These are phyloP conservation scores for Sequoiadendron giganteum DNA, from an alignment of 75 land plant genomes.

Conservation along the genomic window DNA sequence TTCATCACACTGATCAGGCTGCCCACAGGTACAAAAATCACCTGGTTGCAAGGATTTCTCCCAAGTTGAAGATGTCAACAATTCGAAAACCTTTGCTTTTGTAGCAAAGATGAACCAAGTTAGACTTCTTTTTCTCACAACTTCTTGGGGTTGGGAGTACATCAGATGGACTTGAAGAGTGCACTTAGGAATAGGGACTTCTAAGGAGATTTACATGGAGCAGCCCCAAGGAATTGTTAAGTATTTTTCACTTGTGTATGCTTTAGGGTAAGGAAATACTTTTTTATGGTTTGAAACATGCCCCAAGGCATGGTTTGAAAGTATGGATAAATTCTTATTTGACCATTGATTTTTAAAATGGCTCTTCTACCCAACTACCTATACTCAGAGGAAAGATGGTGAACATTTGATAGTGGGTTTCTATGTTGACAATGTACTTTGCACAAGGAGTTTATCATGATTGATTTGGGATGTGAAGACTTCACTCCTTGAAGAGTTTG, in stretches of 20 bases:
- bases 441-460: neutral
- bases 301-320: neutral
- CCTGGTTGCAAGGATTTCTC: slow-evolving; percentile 13
- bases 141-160: neutral
- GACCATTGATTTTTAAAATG: neutral
- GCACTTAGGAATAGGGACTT: slow-evolving; percentile 8
- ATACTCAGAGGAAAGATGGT: neutral
- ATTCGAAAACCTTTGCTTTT: slow-evolving; percentile 5
- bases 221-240: slow-evolving; percentile 1
- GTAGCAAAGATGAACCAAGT: neutral
- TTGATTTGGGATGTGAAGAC: neutral
- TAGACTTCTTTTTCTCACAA: neutral
- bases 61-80: slow-evolving; percentile 9
- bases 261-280: neutral
- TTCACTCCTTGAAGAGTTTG: neutral
- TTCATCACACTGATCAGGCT: neutral
- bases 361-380: neutral
- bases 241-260: slow-evolving; percentile 1
- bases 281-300: slow-evolving; percentile 15
- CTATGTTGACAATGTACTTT: slow-evolving; percentile 3
- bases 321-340: neutral
- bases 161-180: slow-evolving; percentile 22
- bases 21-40: neutral
- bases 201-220: slow-evolving; percentile 12
- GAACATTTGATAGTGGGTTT: neutral